Evolutionary conservation across 2,329 filamentous ascomycete genomes (phyloP).

Genomic region (Exophiala alcalophila): DNA sequence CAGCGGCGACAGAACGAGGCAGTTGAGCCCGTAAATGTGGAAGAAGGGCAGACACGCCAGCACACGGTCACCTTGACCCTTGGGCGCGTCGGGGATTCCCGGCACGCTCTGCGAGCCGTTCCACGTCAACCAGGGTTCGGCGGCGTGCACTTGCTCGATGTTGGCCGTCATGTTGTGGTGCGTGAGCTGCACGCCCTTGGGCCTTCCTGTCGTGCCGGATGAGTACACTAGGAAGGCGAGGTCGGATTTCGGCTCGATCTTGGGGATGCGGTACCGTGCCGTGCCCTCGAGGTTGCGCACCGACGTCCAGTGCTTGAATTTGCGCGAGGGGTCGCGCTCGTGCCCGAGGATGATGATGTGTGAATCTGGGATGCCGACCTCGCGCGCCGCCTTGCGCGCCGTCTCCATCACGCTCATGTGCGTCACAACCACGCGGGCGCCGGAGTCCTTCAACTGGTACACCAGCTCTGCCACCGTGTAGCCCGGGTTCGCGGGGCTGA

Average conservation of each 20-base stretch:
- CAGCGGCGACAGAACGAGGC: slow-evolving; percentile 66
- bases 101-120: slow-evolving; percentile 48
- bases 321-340: slow-evolving; percentile 55
- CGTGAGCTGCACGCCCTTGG: slow-evolving; percentile 85
- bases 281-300: slow-evolving; percentile 58
- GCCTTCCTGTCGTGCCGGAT: slow-evolving; percentile 81
- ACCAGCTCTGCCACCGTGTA: slow-evolving; percentile 82
- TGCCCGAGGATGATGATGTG: slow-evolving; percentile 76
- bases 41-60: slow-evolving; percentile 84
- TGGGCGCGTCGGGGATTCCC: slow-evolving; percentile 26
- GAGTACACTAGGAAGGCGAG: slow-evolving; percentile 83
- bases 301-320: slow-evolving; percentile 68
- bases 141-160: slow-evolving; percentile 53
- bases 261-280: slow-evolving; percentile 58
- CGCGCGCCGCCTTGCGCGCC: slow-evolving; percentile 65
- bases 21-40: slow-evolving; percentile 82
- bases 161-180: slow-evolving; percentile 83
- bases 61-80: slow-evolving; percentile 65
- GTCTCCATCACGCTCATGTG: slow-evolving; percentile 64
- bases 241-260: slow-evolving; percentile 66
- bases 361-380: slow-evolving; percentile 67
- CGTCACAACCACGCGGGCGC: slow-evolving; percentile 71
- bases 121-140: slow-evolving; percentile 58
- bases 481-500: slow-evolving; percentile 83
- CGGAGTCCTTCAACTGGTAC: slow-evolving; percentile 76